These are phyloP conservation scores for Cryphonectria naterciae DNA, from an alignment of 2,329 filamentous ascomycete species.

Conservation along the genomic window DNA sequence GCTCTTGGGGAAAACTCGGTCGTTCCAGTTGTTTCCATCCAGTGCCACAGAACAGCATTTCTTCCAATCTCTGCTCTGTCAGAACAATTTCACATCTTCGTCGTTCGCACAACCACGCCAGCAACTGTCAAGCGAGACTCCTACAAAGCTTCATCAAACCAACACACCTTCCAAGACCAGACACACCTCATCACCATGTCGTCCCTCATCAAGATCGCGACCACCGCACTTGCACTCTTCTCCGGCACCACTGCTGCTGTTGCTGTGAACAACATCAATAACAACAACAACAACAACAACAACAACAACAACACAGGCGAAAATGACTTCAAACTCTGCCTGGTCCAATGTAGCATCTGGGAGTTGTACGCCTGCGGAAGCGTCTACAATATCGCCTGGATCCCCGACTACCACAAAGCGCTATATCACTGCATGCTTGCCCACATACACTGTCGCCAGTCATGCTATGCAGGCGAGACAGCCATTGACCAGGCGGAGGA, in stretches of 20 bases:
- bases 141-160: neutral
- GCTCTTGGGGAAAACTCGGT: neutral
- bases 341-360: neutral
- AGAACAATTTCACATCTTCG: neutral
- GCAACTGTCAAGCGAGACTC: neutral
- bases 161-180: neutral
- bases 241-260: neutral
- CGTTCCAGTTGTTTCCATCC: neutral
- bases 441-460: neutral
- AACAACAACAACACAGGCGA: neutral
- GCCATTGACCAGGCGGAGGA: neutral
- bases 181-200: too few relatives aligned
- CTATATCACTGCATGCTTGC: neutral
- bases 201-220: neutral
- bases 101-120: neutral
- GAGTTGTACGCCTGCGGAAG: neutral
- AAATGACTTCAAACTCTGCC: neutral
- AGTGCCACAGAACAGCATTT: too few relatives aligned
- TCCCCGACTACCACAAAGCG: neutral
- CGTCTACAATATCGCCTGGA: neutral
- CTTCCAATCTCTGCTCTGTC: too few relatives aligned
- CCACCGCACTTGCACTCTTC: neutral
- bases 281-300: too few relatives aligned
- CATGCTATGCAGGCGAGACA: neutral
- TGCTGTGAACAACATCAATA: neutral